phyloP scores from a whole-genome alignment of 768 basidiomycete genomes.

The Tricholoma bakamatsutake region DNA sequence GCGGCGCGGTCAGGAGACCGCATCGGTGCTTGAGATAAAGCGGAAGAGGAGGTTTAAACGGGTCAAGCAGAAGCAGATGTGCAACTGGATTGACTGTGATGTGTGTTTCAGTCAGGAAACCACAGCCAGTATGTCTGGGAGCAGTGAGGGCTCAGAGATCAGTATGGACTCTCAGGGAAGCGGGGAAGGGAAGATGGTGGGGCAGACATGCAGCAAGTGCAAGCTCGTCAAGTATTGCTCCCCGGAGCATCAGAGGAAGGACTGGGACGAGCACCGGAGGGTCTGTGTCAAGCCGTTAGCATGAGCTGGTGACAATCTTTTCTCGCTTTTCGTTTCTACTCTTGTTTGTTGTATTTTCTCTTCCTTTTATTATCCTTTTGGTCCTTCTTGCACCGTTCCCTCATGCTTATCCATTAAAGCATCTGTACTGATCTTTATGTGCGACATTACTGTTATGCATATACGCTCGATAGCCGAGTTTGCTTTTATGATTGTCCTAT shows the following conservation, averaged over 20 bases:
- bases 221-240: constrained; percentile 76
- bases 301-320: neutral
- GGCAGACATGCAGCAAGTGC: constrained; percentile 72
- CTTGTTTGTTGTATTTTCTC: constrained; percentile 3
- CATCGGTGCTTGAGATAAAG: constrained; percentile 57
- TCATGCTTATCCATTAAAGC: constrained; percentile 5
- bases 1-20: constrained; percentile 52
- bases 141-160: constrained; percentile 39
- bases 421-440: neutral
- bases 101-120: constrained; percentile 49
- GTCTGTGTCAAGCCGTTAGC: constrained; percentile 42
- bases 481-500: neutral
- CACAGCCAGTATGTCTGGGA: constrained; percentile 20
- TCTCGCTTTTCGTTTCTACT: neutral
- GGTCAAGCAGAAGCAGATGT: constrained; percentile 58
- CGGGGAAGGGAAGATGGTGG: constrained; percentile 26
- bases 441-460: neutral
- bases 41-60: constrained; percentile 47
- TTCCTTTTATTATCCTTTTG: neutral
- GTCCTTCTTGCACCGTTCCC: neutral
- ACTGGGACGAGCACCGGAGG: constrained; percentile 74
- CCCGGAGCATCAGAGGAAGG: constrained; percentile 64
- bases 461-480: neutral
- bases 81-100: constrained; percentile 78
- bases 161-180: constrained; percentile 28